Evolutionary conservation across 768 basidiomycete genomes (phyloP).

Genomic region (Auriscalpium vulgare): DNA sequence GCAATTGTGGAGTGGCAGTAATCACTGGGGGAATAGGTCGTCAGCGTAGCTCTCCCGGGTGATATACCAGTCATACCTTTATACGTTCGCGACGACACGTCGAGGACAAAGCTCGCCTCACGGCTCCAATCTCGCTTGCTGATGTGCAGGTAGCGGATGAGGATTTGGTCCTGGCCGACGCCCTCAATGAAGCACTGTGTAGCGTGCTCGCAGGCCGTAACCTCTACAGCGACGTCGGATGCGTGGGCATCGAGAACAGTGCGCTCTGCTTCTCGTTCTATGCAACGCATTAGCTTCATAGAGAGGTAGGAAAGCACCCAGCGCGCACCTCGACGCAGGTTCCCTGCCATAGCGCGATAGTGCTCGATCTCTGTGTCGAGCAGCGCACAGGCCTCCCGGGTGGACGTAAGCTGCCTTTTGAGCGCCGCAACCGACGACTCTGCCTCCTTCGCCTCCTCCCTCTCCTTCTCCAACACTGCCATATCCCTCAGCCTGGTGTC

Average conservation of each 20-base stretch:
- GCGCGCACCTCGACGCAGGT: conserved; percentile 53
- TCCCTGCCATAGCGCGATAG: conserved; percentile 51
- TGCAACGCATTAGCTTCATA: neutral
- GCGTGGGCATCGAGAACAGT: conserved; percentile 44
- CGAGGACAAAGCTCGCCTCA: conserved; percentile 14
- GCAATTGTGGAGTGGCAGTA: conserved; percentile 68
- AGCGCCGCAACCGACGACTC: conserved; percentile 53
- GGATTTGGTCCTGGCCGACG: conserved; percentile 60
- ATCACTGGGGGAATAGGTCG: conserved; percentile 44
- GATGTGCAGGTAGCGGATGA: conserved; percentile 64
- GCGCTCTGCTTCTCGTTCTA: conserved; percentile 1
- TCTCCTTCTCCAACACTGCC: conserved; percentile 58
- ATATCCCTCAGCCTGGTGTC: neutral
- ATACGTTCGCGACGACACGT: conserved; percentile 7
- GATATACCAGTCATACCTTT: conserved; percentile 4
- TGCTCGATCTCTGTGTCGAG: conserved; percentile 70
- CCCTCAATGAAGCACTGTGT: conserved; percentile 72
- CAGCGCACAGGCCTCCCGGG: conserved; percentile 49
- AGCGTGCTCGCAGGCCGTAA: conserved; percentile 45
- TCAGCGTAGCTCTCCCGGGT: neutral
- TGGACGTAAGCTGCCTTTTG: conserved; percentile 56
- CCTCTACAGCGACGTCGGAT: conserved; percentile 43
- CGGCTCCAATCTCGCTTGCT: conserved; percentile 41
- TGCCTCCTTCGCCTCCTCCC: conserved; percentile 64
- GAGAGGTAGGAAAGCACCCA: conserved; percentile 4